phyloP scores from a whole-genome alignment of 2,329 filamentous ascomycete genomes.

The Pseudocercospora vitis region DNA sequence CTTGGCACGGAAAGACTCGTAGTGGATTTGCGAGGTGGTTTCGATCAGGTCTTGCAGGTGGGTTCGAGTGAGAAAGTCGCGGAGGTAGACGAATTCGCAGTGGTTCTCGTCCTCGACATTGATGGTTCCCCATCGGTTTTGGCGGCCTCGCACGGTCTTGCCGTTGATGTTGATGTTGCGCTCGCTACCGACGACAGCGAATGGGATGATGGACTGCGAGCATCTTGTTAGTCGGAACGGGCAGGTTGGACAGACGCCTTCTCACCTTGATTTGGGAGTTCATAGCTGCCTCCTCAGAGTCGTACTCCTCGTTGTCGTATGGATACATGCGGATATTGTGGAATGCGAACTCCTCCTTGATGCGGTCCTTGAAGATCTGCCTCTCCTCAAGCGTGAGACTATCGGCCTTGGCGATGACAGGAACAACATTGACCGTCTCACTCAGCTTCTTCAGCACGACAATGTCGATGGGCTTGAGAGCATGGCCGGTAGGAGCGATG shows the following conservation, averaged over 20 bases:
- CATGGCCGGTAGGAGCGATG: constrained; percentile 97
- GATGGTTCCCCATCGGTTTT: constrained; percentile 99
- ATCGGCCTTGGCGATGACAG: constrained; percentile 97
- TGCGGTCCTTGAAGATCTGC: constrained; percentile 91
- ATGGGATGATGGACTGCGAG: constrained; percentile 81
- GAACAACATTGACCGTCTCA: constrained; percentile 98
- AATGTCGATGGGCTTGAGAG: constrained; percentile 98
- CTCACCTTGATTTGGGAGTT: constrained; percentile 94
- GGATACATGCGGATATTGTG: constrained; percentile 99
- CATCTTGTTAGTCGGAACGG: constrained; percentile 30
- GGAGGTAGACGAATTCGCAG: constrained; percentile 98
- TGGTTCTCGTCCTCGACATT: constrained; percentile 99
- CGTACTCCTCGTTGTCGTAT: constrained; percentile 98
- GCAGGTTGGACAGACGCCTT: neutral
- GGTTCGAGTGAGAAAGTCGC: constrained; percentile 97
- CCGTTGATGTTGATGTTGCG: constrained; percentile 97
- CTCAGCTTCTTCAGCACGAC: constrained; percentile 99
- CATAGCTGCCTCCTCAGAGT: constrained; percentile 90
- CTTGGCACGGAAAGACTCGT: constrained; percentile 98
- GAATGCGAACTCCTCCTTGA: constrained; percentile 99
- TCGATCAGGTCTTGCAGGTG: constrained; percentile 99
- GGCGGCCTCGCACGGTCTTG: constrained; percentile 87
- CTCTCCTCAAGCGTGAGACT: constrained; percentile 95
- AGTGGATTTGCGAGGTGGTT: constrained; percentile 99
- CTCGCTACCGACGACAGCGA: constrained; percentile 96